Conservation (phyloP, 495 filamentous ascomycete species). For the Aspergillus sclerotiicarbonarius region DNA sequence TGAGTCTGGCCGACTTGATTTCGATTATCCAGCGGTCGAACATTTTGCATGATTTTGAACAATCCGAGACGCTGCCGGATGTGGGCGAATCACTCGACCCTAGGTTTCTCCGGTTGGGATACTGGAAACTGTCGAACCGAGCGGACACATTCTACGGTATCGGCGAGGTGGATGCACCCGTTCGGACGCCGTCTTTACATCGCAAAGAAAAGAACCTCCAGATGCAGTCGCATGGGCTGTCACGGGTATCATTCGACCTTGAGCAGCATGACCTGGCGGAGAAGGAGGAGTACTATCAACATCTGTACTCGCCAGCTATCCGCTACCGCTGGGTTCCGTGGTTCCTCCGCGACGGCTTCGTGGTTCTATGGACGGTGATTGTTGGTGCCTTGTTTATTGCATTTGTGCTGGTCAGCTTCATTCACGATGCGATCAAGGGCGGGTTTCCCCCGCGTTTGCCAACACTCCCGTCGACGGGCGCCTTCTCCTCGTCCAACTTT, state of each 20-base stretch:
- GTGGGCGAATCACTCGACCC: constrained; percentile 46
- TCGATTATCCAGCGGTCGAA: constrained; percentile 77
- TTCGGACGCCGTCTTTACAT: constrained; percentile 56
- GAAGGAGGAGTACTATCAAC: constrained; percentile 36
- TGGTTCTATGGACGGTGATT: constrained; percentile 62
- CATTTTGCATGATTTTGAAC: constrained; percentile 64
- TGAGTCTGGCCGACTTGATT: constrained; percentile 75
- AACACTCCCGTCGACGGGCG: constrained; percentile 56
- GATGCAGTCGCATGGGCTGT: constrained; percentile 31
- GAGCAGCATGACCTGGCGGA: constrained; percentile 35
- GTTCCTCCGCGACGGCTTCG: constrained; percentile 64
- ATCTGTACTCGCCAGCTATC: constrained; percentile 45
- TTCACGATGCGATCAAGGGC: constrained; percentile 59
- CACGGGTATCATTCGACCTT: constrained; percentile 40
- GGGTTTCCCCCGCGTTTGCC: constrained; percentile 71
- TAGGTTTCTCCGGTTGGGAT: constrained; percentile 68
- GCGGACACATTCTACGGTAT: constrained; percentile 63
- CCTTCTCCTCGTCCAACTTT: constrained; percentile 85
- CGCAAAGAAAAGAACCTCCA: constrained; percentile 30
- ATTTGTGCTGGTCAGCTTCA: constrained; percentile 73
- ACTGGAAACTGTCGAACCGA: constrained; percentile 69
- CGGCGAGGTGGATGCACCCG: constrained; percentile 57
- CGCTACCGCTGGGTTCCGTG: constrained; percentile 73
- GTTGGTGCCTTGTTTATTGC: constrained; percentile 66
- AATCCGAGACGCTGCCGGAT: constrained; percentile 51